Conservation (phyloP, 306 rosid species). For the Gillenia trifoliata region DNA sequence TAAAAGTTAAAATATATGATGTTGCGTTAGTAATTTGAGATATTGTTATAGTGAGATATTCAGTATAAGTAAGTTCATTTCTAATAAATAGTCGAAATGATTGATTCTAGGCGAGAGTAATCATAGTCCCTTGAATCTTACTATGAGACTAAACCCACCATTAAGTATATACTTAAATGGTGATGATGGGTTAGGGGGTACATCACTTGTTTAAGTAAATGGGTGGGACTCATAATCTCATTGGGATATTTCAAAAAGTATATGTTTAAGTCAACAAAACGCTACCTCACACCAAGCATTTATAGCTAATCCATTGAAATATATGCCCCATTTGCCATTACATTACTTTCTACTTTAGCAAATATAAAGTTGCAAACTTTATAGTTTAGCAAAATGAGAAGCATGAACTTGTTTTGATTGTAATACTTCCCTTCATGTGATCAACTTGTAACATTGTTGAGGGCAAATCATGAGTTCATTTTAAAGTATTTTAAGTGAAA, state of each 20-base stretch:
- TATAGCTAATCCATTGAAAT: not conserved
- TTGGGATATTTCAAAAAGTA: not conserved
- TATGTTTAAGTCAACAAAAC: constrained; percentile 6
- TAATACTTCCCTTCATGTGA: not conserved
- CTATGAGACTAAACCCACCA: constrained; percentile 23
- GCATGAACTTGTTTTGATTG: not conserved
- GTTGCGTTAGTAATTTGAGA: not conserved
- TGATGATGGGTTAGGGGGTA: constrained; percentile 17
- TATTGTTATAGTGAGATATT: too few species aligned
- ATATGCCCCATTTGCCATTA: not conserved
- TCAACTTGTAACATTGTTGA: not conserved
- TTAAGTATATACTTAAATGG: constrained; percentile 1
- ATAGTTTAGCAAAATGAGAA: not conserved
- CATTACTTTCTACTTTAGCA: too few species aligned
- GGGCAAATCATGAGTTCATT: not conserved
- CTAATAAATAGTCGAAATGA: constrained; percentile 5
- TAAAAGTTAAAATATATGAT: too few species aligned
- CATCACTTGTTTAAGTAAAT: not conserved
- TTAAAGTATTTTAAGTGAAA: not conserved
- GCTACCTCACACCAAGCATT: constrained; percentile 3
- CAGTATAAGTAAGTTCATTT: too few species aligned
- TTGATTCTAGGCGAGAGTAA: constrained; percentile 6
- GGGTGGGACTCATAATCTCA: not conserved
- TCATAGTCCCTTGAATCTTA: not conserved
- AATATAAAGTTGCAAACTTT: not conserved